Evolutionary conservation across 2,329 filamentous ascomycete species (phyloP), one percentile per base, ranked within the genome.

Genomic region (Pezizomycotina sp.): DNA sequence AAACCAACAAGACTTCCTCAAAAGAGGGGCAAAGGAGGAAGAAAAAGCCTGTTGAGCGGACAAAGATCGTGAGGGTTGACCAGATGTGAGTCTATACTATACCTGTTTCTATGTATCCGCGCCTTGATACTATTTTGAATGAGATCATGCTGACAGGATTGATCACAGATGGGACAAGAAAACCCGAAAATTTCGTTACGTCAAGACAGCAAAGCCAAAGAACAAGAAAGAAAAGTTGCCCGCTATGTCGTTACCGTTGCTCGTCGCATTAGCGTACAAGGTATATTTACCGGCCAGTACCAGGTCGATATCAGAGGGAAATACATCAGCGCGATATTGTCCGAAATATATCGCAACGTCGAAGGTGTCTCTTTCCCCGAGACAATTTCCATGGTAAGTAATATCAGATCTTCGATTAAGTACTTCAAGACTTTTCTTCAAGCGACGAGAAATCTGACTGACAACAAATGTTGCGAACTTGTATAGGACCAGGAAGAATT

Each of bases 241-340:
- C 28, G 14, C n/a, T 31, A 31, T 18, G 28, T 31, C 21, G 21
- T 31, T 16, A 18, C 21, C 10, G 28, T 18, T 16, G 6, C 28
- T 6, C 16, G 28, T 14, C 5, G 16, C 6, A 7, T 31, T 6
- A 7, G 14, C 16, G n/a, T 15, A 6, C 28, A 31, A 6, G 28
- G 28, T 6, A 18, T 18, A 7, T 16, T 5, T 14, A 15, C 28
- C n/a, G 28, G 28, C 28, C 4, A 31, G 6, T 24, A 24, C 12
- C 14, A 31, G 6, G 15, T 31, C 15, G n/a, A 18, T 6, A 31
- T 31, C 21, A 10, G 28, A 7, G 28, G 28, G n/a, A 12, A 14
- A 31, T 18, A 18, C 4, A 14, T 31, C 5, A 18, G 28, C 28
- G 28, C 16, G 5, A 31, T 12, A 31, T 7, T 31, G 6, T 18